These are phyloP conservation scores for Psidium friedrichsthalianum DNA, from an alignment of 345 rosid species.

Conservation along the genomic window DNA sequence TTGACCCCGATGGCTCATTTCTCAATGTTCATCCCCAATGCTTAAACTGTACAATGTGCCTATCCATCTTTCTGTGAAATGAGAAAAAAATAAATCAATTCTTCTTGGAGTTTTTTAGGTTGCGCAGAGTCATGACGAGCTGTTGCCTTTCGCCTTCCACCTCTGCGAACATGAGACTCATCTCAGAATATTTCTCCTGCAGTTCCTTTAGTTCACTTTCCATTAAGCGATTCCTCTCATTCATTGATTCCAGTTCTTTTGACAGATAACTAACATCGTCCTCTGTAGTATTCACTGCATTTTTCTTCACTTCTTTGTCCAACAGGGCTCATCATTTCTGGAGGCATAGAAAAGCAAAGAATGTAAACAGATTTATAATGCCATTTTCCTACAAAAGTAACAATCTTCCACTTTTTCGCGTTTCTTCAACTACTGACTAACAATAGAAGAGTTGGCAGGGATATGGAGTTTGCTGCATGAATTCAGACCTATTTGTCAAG, in stretches of 20 bases:
- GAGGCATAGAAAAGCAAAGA: not conserved
- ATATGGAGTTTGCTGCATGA: not conserved
- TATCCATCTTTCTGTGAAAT: slow-evolving; percentile 10
- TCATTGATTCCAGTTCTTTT: slow-evolving; percentile 31
- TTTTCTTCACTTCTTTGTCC: slow-evolving; percentile 9
- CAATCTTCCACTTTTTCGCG: not conserved
- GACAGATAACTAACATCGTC: slow-evolving; percentile 7
- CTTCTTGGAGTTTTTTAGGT: slow-evolving; percentile 55
- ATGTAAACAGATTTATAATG: not conserved
- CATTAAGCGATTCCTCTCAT: slow-evolving; percentile 52
- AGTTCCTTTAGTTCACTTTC: slow-evolving; percentile 77
- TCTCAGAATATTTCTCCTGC: slow-evolving; percentile 82
- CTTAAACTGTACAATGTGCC: slow-evolving; percentile 30
- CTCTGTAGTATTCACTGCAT: not conserved
- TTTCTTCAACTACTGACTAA: not conserved
- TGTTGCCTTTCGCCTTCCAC: slow-evolving; percentile 98
- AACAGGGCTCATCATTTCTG: slow-evolving; percentile 4
- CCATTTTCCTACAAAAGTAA: not conserved
- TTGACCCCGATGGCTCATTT: slow-evolving; percentile 1
- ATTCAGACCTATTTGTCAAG: slow-evolving; percentile 24
- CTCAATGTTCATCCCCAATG: not conserved
- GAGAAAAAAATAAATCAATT: slow-evolving; percentile 8
- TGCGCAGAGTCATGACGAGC: slow-evolving; percentile 80
- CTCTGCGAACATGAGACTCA: slow-evolving; percentile 89
- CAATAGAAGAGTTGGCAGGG: not conserved